Conservation (phyloP, 1,284 basidiomycete species). For the Rhodotorula sp. region DNA sequence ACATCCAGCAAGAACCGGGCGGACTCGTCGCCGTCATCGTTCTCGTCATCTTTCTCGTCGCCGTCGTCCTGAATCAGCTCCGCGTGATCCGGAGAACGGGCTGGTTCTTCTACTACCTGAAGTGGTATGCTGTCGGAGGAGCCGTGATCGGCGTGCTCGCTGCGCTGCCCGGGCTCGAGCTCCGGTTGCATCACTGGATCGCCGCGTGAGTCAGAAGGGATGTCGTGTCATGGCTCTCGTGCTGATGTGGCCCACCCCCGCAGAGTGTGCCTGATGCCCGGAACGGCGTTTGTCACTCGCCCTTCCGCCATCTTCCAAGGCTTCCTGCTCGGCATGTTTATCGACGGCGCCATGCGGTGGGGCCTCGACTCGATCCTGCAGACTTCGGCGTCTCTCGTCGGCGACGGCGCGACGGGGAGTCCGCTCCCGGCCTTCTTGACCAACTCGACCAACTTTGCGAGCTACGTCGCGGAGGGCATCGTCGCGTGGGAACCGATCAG, state of each 20-base stretch:
- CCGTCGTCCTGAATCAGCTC: constrained; percentile 68
- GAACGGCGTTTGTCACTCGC: constrained; percentile 75
- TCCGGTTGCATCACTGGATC: constrained; percentile 44
- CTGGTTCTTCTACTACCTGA: constrained; percentile 60
- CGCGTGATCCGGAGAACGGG: constrained; percentile 80
- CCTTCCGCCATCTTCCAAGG: constrained; percentile 74
- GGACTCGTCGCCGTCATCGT: constrained; percentile 70
- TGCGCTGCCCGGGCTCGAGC: constrained; percentile 60
- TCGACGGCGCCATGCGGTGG: constrained; percentile 57
- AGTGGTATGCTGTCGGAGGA: constrained; percentile 56
- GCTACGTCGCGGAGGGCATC: constrained; percentile 59
- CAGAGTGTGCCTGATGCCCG: constrained; percentile 70
- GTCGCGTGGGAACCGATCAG: constrained; percentile 65
- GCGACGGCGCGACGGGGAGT: constrained; percentile 69
- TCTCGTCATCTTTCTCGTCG: constrained; percentile 59
- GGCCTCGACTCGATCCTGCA: constrained; percentile 77
- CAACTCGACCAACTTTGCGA: constrained; percentile 60
- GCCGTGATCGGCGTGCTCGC: constrained; percentile 65
- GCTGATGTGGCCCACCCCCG: constrained; percentile 22
- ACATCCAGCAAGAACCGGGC: constrained; percentile 66
- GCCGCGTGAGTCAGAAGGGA: constrained; percentile 24
- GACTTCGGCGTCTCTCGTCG: constrained; percentile 68
- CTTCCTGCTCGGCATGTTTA: constrained; percentile 75
- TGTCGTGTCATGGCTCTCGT: too few relatives aligned
- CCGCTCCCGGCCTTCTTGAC: constrained; percentile 69